These are phyloP conservation scores for Aureobasidium leucospermi DNA, from an alignment of 2,329 filamentous ascomycete genomes.

Conservation along the genomic window DNA sequence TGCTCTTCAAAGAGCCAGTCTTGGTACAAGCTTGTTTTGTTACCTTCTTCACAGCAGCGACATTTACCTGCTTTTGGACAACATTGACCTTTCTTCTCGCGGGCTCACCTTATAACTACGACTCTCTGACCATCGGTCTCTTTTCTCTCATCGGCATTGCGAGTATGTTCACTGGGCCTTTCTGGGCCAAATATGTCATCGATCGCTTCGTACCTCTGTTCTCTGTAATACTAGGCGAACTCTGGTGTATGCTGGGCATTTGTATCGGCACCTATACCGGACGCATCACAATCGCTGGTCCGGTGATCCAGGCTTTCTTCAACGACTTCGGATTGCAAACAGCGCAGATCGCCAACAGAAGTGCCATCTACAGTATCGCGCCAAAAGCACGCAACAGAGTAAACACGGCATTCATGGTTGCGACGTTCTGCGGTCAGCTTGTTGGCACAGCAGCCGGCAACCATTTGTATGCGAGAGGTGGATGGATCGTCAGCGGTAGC, in stretches of 20 bases:
- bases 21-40: conserved; percentile 64
- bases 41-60: conserved; percentile 53
- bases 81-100: conserved; percentile 74
- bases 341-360: conserved; percentile 65
- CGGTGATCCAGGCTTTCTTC: conserved; percentile 62
- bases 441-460: conserved; percentile 53
- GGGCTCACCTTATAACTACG: conserved; percentile 60
- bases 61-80: conserved; percentile 64
- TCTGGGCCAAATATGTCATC: conserved; percentile 64
- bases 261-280: conserved; percentile 64
- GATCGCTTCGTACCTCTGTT: conserved; percentile 63
- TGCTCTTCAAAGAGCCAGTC: conserved; percentile 59
- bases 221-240: conserved; percentile 56
- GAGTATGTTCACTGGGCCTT: conserved; percentile 58
- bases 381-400: conserved; percentile 65
- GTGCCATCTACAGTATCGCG: conserved; percentile 62
- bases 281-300: conserved; percentile 58
- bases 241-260: conserved; percentile 54
- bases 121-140: conserved; percentile 62
- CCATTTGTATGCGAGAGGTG: conserved; percentile 47
- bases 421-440: conserved; percentile 66
- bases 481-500: conserved; percentile 52
- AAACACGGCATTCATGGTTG: conserved; percentile 77
- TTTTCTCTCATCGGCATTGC: conserved; percentile 72
- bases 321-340: conserved; percentile 68